Evolutionary conservation across 75 land plant genomes (phyloP).

Genomic region (Chamaecyparis obtusa): DNA sequence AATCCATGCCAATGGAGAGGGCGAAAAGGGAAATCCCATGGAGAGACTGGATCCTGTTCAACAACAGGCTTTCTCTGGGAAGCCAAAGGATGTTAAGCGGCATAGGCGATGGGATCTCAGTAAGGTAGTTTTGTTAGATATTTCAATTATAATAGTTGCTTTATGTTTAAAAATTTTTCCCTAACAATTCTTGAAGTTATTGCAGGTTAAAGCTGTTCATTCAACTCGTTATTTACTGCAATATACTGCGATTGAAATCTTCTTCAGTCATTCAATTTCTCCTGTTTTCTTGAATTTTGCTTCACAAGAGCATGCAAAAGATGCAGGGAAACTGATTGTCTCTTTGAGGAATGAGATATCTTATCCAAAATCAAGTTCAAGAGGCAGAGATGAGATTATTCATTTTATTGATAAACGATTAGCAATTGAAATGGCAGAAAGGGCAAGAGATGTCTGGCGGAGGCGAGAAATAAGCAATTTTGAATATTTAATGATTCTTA

Average conservation of each 20-base stretch:
- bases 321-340: constrained; percentile 67
- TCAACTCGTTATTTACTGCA: constrained; percentile 88
- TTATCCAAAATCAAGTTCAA: constrained; percentile 54
- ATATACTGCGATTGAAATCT: constrained; percentile 90
- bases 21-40: constrained; percentile 32
- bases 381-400: constrained; percentile 56
- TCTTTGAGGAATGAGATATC: constrained; percentile 59
- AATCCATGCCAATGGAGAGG: constrained; percentile 15
- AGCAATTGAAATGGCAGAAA: constrained; percentile 84
- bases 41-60: constrained; percentile 29
- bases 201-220: constrained; percentile 88
- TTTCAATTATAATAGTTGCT: constrained; percentile 7
- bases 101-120: constrained; percentile 83
- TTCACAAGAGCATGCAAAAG: constrained; percentile 75
- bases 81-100: constrained; percentile 63
- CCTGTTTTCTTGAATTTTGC: constrained; percentile 91
- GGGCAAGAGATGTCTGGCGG: constrained; percentile 81
- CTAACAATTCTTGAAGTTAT: constrained; percentile 1
- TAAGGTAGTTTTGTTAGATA: constrained; percentile 46
- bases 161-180: neutral
- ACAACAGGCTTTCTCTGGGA: constrained; percentile 16
- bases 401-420: constrained; percentile 77
- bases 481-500: constrained; percentile 89
- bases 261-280: constrained; percentile 79
- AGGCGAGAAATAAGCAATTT: constrained; percentile 94